These are phyloP conservation scores for Colletotrichum filicis DNA, from an alignment of 2,329 filamentous ascomycete genomes.

Conservation along the genomic window DNA sequence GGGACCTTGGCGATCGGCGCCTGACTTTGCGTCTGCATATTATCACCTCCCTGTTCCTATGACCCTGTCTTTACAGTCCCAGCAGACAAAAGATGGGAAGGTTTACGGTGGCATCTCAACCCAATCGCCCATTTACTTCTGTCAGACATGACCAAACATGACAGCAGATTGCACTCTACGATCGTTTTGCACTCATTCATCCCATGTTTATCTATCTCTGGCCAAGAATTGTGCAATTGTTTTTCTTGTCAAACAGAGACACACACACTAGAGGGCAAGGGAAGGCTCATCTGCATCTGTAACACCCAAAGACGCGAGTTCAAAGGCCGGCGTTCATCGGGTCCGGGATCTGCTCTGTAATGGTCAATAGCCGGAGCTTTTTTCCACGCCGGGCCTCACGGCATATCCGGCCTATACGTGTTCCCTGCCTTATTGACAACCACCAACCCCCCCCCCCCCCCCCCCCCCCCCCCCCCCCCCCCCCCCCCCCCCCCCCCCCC, in stretches of 20 bases:
- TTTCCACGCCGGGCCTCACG: neutral
- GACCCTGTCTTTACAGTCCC: neutral
- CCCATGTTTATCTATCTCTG: neutral
- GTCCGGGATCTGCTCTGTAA: constrained; percentile 15
- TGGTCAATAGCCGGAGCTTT: neutral
- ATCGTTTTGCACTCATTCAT: neutral
- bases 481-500: neutral
- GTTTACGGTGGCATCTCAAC: neutral
- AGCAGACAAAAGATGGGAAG: neutral
- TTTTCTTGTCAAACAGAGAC: neutral
- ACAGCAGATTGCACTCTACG: neutral
- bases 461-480: neutral
- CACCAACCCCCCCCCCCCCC: neutral
- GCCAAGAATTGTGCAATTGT: neutral
- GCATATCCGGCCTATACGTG: neutral
- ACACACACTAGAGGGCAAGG: neutral
- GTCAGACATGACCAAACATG: neutral
- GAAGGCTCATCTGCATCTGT: neutral
- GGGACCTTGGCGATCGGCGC: neutral
- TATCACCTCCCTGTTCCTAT: neutral
- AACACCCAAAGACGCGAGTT: neutral
- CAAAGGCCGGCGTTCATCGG: constrained; percentile 4
- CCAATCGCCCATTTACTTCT: neutral
- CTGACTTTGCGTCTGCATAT: neutral
- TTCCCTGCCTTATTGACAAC: neutral